Base-by-base conservation (phyloP, 176 grass and related monocot genomes). In the Rhipidocladum racemiflorum region DNA sequence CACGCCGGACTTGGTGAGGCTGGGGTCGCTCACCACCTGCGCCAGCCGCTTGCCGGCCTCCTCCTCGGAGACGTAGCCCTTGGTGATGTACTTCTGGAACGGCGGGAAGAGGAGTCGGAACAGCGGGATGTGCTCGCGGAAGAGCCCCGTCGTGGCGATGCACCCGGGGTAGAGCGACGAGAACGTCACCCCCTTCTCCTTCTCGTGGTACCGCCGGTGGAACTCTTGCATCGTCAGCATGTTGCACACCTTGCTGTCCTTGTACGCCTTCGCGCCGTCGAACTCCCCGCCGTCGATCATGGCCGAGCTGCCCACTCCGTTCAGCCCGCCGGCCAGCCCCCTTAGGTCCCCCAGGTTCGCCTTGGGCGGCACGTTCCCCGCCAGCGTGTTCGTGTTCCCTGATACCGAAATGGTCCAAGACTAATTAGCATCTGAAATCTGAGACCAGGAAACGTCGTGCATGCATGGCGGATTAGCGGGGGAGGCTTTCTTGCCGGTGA, bases 211-310 rank as follows among this genome's bases (percentile, higher is more conserved):
- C 39, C 96, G 87, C 4, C 90, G 57, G 83, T 99, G 96, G 64
- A 99, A 95, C 68, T 99, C 96, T 81, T 91, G 89, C 91, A 93
- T 99, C 57, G 85, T 99, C 68, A 99, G 81, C 96, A 95, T 99
- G 87, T 99, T 99, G 85, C 96, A 99, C 71, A 99, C 92, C 83
- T 95, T 99, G 89, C 96, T 99, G 89, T 99, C 96, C 83, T 99
- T 99, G 96, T 99, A 99, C 1, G 92, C 96, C 82, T 99, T 99
- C 0, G 96, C 96, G 42, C 96, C 96, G 50, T 98, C 96, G 79
- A 95, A 98, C 62, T 91, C 85, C 10, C 89, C 90, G 12, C 92
- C 96, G 36, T 99, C 96, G 69, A 99, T 93, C 96, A 99, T 99
- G 23, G 83, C 83, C 17, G 92, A 93, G 21, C 87, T 76, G 1